phyloP scores from a whole-genome alignment of 257 asterid species.

The Verbena officinalis region DNA sequence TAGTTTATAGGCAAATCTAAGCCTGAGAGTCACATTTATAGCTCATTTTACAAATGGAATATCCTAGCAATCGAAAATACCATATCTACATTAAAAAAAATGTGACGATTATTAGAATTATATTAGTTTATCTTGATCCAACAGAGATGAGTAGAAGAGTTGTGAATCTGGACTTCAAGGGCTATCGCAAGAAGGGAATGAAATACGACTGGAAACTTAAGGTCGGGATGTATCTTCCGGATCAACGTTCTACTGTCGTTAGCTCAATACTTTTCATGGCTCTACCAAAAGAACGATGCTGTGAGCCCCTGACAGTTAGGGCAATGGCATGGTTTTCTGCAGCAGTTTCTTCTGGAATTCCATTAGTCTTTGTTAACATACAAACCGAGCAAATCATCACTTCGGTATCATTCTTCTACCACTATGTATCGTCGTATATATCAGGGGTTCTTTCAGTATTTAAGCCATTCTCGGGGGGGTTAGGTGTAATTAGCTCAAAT shows the following conservation, averaged over 20 bases:
- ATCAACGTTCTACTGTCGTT: conserved; percentile 42
- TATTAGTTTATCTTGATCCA: not conserved
- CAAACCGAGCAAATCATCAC: conserved; percentile 54
- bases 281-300: conserved; percentile 33
- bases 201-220: conserved; percentile 53
- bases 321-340: conserved; percentile 70
- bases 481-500: too few relatives aligned
- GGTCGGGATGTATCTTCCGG: conserved; percentile 48
- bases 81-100: too few relatives aligned
- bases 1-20: too few relatives aligned
- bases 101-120: too few relatives aligned
- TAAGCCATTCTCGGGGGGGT: too few relatives aligned
- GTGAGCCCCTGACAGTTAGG: conserved; percentile 42
- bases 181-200: conserved; percentile 43
- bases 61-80: too few relatives aligned
- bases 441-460: too few relatives aligned
- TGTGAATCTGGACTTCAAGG: conserved; percentile 44
- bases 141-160: conserved; percentile 59
- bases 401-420: conserved; percentile 28
- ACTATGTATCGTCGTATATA: too few relatives aligned
- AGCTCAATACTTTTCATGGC: conserved; percentile 59
- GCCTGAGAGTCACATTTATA: too few relatives aligned
- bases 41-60: too few relatives aligned
- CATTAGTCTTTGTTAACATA: conserved; percentile 47
- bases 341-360: conserved; percentile 55